Percentiles rank a stretch among this genome's conserved stretches.
These are phyloP conservation scores for Sutorius eximius DNA, from an alignment of 1,284 basidiomycete genomes.

Conservation along the genomic window DNA sequence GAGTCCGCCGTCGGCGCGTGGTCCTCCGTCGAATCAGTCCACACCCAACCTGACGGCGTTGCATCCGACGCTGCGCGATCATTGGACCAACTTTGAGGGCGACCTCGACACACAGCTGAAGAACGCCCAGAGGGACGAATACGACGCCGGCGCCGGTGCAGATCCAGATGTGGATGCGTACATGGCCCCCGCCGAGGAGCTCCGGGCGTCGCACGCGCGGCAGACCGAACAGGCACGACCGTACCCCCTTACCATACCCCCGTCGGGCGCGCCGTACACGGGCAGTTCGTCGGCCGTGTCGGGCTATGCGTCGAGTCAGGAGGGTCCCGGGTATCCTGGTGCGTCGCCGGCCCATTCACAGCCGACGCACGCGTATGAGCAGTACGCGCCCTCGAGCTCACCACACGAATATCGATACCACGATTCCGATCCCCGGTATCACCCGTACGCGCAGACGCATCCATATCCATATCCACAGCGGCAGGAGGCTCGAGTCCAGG, in stretches of 20 bases:
- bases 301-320: conserved; percentile 6
- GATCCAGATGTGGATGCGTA: conserved; percentile 30
- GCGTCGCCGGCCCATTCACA: conserved; percentile 3
- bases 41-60: conserved; percentile 43
- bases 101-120: conserved; percentile 57
- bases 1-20: background rate
- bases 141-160: conserved; percentile 42
- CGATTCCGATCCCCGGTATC: conserved; percentile 8
- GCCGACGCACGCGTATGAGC: conserved; percentile 2
- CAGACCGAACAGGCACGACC: conserved; percentile 11
- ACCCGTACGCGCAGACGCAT: conserved; percentile 8
- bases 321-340: conserved; percentile 3
- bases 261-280: conserved; percentile 5
- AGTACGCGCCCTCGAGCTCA: conserved; percentile 20
- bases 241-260: conserved; percentile 21
- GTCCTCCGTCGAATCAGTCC: background rate
- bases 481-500: conserved; percentile 9
- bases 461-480: conserved; percentile 3
- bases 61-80: conserved; percentile 60
- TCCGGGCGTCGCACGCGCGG: background rate
- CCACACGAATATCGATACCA: conserved; percentile 26
- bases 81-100: conserved; percentile 58
- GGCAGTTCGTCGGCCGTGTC: background rate
- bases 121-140: conserved; percentile 38
- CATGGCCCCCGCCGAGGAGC: conserved; percentile 29